A percentile compares a stretch with the other conserved stretches of the same genome.
phyloP scores from a whole-genome alignment of 352 stramenopile species.

The Pilasporangium apinafurcum region DNA sequence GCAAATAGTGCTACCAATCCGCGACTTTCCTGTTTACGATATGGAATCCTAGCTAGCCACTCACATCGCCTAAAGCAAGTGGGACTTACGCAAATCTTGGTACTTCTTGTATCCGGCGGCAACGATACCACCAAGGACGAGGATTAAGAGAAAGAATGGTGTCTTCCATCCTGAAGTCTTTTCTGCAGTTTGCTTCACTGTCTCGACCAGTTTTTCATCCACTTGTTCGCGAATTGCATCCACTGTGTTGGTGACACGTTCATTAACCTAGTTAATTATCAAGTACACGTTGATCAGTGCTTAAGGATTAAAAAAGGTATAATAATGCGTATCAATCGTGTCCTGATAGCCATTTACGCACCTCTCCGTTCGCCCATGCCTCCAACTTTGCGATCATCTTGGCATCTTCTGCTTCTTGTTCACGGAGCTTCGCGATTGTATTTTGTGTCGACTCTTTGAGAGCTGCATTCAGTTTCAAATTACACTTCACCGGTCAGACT shows the following conservation, averaged over 20 bases:
- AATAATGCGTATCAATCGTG: neutral
- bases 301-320: neutral
- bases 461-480: slow-evolving; percentile 6
- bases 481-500: neutral
- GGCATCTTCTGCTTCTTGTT: slow-evolving; percentile 62
- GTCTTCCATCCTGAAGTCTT: slow-evolving; percentile 77
- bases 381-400: slow-evolving; percentile 70
- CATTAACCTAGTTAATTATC: no score
- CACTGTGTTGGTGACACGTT: slow-evolving; percentile 49
- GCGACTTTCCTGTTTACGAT: no score
- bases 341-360: no score
- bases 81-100: slow-evolving; percentile 82
- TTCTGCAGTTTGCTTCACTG: slow-evolving; percentile 63
- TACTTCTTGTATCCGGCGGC: slow-evolving; percentile 84
- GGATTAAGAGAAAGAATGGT: slow-evolving; percentile 73
- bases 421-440: slow-evolving; percentile 72
- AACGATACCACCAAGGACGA: slow-evolving; percentile 51
- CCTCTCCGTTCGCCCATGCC: slow-evolving; percentile 52
- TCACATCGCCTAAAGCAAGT: slow-evolving; percentile 57
- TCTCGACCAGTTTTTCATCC: slow-evolving; percentile 60
- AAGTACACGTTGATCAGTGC: no score
- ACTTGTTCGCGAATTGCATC: slow-evolving; percentile 61
- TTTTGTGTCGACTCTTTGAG: slow-evolving; percentile 81
- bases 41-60: slow-evolving; percentile 2
- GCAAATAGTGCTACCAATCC: no score